These are phyloP conservation scores for Coniochaeta ligniaria DNA, from an alignment of 2,329 filamentous ascomycete species.

Conservation along the genomic window DNA sequence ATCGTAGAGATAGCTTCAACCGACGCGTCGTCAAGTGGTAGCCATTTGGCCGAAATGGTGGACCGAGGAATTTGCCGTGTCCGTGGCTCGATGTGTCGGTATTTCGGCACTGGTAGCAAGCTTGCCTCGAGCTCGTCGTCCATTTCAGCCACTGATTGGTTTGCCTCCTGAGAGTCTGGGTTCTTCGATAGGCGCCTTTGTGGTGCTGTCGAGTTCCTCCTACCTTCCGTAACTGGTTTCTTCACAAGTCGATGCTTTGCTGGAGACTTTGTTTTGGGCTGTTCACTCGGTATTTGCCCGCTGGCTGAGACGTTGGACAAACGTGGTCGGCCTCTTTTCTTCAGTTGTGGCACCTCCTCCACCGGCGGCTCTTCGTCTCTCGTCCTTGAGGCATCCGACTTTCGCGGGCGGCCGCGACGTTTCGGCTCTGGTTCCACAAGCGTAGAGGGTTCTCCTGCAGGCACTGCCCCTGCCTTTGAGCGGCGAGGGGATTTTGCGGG, in stretches of 20 bases:
- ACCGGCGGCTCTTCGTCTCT: background rate
- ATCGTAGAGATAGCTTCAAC: slow-evolving; percentile 48
- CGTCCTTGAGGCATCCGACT: slow-evolving; percentile 1
- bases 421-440: slow-evolving; percentile 6
- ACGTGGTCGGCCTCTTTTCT: background rate
- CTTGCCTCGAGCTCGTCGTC: slow-evolving; percentile 7
- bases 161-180: background rate
- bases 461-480: background rate
- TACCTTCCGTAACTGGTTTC: background rate
- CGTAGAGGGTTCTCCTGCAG: slow-evolving; percentile 3
- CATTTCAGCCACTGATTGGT: slow-evolving; percentile 1
- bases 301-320: background rate
- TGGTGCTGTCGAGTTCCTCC: background rate
- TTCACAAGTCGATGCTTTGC: background rate
- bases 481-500: background rate
- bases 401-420: slow-evolving; percentile 10
- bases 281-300: background rate
- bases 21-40: slow-evolving; percentile 45
- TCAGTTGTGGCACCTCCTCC: background rate
- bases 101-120: slow-evolving; percentile 19
- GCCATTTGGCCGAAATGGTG: slow-evolving; percentile 64
- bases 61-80: slow-evolving; percentile 51
- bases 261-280: background rate
- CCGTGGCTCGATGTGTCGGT: slow-evolving; percentile 43
- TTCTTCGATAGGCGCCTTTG: background rate